Evolutionary conservation across 2,329 filamentous ascomycete species (phyloP).

Genomic region (Beauveria bassiana): DNA sequence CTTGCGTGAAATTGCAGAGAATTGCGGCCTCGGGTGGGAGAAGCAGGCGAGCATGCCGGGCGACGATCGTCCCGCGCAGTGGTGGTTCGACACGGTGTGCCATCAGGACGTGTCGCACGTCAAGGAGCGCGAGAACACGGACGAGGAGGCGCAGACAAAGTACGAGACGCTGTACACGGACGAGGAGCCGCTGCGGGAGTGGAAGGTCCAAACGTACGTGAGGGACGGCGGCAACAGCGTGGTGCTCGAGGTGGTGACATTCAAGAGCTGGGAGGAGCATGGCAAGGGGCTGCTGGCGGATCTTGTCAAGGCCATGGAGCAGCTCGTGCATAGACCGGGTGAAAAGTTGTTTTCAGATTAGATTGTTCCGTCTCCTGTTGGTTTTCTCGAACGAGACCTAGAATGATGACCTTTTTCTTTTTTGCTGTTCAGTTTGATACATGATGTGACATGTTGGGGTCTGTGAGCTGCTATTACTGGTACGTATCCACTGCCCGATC

Average conservation of each 20-base stretch:
- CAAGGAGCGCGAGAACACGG: slow-evolving; percentile 38
- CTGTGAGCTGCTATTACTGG: neutral
- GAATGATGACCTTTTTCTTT: too few species aligned
- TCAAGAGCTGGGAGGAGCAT: slow-evolving; percentile 45
- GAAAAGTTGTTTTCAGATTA: slow-evolving; percentile 15
- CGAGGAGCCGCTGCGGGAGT: slow-evolving; percentile 46
- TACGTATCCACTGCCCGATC: neutral
- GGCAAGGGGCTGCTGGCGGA: slow-evolving; percentile 44
- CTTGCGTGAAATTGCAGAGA: slow-evolving; percentile 42
- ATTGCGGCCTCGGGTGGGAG: slow-evolving; percentile 37
- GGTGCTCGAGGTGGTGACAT: slow-evolving; percentile 53
- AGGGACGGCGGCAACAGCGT: slow-evolving; percentile 35
- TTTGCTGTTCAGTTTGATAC: neutral
- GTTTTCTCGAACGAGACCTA: too few species aligned
- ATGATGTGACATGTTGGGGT: neutral
- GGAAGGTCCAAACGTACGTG: slow-evolving; percentile 55
- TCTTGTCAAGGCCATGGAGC: slow-evolving; percentile 33
- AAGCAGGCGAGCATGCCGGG: slow-evolving; percentile 12
- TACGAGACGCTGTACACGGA: slow-evolving; percentile 51
- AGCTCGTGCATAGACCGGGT: slow-evolving; percentile 29
- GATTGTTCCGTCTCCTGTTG: neutral
- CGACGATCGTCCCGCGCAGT: slow-evolving; percentile 14
- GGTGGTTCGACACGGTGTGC: slow-evolving; percentile 49
- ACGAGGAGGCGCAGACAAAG: slow-evolving; percentile 19
- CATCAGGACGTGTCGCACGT: slow-evolving; percentile 55